phyloP scores from a whole-genome alignment of 148 eudicot species.

The Selenicereus undatus region DNA sequence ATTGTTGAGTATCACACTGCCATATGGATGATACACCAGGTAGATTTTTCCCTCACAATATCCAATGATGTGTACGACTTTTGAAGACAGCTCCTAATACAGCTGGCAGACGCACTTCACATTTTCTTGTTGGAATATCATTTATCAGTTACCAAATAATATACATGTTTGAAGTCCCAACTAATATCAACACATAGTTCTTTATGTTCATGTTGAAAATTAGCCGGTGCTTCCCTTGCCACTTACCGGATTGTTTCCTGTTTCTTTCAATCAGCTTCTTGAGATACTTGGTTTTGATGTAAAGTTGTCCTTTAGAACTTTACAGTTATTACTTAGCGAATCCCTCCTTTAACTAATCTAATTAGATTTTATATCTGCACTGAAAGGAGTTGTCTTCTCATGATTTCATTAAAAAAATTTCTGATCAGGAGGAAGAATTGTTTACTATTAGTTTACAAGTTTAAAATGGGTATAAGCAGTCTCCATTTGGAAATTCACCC shows the following conservation, averaged over 20 bases:
- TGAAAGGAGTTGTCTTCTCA: neutral
- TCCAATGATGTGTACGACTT: neutral
- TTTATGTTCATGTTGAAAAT: neutral
- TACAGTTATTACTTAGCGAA: neutral
- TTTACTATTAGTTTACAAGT: neutral
- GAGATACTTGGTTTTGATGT: neutral
- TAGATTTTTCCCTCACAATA: neutral
- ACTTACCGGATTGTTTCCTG: neutral
- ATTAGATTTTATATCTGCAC: neutral
- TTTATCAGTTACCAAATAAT: neutral
- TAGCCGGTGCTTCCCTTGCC: neutral
- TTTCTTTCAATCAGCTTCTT: neutral
- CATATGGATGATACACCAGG: neutral
- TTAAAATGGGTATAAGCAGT: neutral
- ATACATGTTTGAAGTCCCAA: neutral
- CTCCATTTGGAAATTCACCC: neutral
- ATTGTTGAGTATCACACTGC: neutral
- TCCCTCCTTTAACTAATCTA: neutral
- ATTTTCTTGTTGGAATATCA: neutral
- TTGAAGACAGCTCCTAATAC: neutral
- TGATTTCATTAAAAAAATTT: neutral
- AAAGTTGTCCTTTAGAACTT: neutral
- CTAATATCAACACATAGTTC: neutral
- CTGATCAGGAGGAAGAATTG: neutral
- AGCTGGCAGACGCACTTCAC: no score